Conservation (phyloP, 2,329 filamentous ascomycete genomes). For the Didymella glomerata region DNA sequence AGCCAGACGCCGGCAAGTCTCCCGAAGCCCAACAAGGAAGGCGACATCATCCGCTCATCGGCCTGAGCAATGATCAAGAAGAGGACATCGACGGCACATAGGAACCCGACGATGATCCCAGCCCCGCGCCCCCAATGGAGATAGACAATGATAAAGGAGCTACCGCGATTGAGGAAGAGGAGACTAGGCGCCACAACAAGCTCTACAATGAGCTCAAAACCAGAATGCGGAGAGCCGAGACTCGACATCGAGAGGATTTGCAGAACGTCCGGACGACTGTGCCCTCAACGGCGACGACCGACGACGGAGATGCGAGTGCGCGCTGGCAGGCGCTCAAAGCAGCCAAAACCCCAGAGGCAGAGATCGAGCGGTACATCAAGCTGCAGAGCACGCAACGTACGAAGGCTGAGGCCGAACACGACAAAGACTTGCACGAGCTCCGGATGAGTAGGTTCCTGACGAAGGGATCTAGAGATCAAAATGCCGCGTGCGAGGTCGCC, state of each 20-base stretch:
- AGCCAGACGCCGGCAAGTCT: neutral
- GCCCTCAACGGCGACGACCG: neutral
- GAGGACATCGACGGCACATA: neutral
- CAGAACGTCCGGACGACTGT: no score
- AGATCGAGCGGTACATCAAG: neutral
- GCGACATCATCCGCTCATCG: neutral
- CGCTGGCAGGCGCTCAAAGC: slow-evolving; percentile 6
- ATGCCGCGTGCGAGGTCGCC: neutral
- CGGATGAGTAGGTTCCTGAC: neutral
- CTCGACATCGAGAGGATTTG: no score
- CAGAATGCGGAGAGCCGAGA: no score
- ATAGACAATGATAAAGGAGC: neutral
- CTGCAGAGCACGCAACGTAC: slow-evolving; percentile 1
- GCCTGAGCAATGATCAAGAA: neutral
- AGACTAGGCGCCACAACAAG: no score
- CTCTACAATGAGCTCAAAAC: no score
- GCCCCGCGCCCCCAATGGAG: neutral
- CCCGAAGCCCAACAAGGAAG: neutral
- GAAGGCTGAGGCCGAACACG: neutral
- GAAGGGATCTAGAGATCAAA: neutral
- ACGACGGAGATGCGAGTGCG: neutral
- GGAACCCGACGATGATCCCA: neutral
- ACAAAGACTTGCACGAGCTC: neutral
- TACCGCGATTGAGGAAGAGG: no score
- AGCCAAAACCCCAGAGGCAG: neutral